Conservation (phyloP, 2,329 filamentous ascomycete species). For the Ceratocystiopsis sp. region DNA sequence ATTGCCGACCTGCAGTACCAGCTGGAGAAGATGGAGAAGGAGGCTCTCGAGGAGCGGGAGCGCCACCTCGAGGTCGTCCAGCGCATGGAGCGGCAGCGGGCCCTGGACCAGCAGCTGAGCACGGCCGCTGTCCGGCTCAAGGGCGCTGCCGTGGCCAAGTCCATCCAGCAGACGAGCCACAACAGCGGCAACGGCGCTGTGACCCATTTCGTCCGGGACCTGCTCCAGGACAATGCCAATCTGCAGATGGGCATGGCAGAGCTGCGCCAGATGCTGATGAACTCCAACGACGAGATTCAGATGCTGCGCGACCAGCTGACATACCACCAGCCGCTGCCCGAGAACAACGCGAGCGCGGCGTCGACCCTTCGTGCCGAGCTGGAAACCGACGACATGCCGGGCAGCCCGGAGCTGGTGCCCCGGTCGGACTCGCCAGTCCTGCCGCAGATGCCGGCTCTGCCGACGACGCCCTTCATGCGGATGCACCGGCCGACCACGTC, state of each 20-base stretch:
- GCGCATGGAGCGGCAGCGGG: conserved; percentile 69
- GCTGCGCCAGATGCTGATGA: conserved; percentile 74
- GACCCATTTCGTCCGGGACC: conserved; percentile 91
- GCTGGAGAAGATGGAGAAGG: conserved; percentile 72
- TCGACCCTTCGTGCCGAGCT: conserved; percentile 58
- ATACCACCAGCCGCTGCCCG: conserved; percentile 53
- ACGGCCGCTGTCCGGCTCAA: conserved; percentile 67
- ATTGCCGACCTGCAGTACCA: conserved; percentile 70
- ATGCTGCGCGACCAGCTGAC: conserved; percentile 65
- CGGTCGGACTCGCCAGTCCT: not conserved
- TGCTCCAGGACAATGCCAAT: conserved; percentile 88
- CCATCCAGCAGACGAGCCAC: conserved; percentile 32
- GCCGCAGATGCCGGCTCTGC: conserved; percentile 2
- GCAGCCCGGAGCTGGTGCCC: not conserved
- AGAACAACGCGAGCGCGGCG: conserved; percentile 21
- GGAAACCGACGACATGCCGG: conserved; percentile 15
- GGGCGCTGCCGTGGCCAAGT: conserved; percentile 57
- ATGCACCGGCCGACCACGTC: conserved; percentile 25
- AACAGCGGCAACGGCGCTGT: conserved; percentile 53
- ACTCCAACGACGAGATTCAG: conserved; percentile 89
- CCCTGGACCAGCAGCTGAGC: conserved; percentile 67
- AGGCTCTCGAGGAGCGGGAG: conserved; percentile 63
- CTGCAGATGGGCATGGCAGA: conserved; percentile 85
- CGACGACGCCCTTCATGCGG: too few relatives aligned
- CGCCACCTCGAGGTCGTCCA: conserved; percentile 65